Base-by-base conservation (phyloP, 192 early-diverging fungal species). In the Podochytrium sp. region DNA sequence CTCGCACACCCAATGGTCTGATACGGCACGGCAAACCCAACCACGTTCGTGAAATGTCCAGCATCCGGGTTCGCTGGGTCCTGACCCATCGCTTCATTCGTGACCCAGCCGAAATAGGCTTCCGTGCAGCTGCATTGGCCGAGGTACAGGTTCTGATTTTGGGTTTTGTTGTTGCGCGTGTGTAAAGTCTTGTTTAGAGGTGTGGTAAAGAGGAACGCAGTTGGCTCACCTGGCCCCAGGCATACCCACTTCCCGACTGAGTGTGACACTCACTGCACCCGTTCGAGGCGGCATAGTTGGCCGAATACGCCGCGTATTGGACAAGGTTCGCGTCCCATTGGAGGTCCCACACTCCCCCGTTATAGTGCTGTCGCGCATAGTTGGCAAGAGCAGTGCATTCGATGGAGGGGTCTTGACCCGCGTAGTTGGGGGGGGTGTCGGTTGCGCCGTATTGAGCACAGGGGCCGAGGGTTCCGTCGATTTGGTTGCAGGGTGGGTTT, bases 351-450 rank as follows among this genome's bases (percentile, higher is more conserved):
- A 35, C 34, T 27, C 66, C 66, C n/a, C 50, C 50, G 66, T 68
- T 68, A 35, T 68, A 68, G 30, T 68, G 66, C 29, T 68, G 66
- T 18, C 66, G 43, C 10, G 66, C 50, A 38, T 68, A 68, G 27
- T 68, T 68, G 18, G 47, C 32, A 10, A 50, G 32, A n/a, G 27
- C 47, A 20, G 32, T 20, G 33, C 64, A 65, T 37, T 69, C 66
- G 50, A n/a, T 34, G 18, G 47, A 10, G 33, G 32, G 12, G 16
- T 41, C 51, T 10, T n/a, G 23, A 38, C 66, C 49, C 1, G 6
- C 34, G 16, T 35, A 30, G 66, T 69, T 37, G 47, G 66, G 52
- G 20, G 66, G 66, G 47, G 47, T 23, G 35, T 69, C 66, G 25
- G 12, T 23, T 20, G 20, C n/a, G 43, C n/a, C n/a, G n/a, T 10